These are phyloP conservation scores for Zea luxurians DNA, from an alignment of 176 grass and related monocot species.

Conservation along the genomic window DNA sequence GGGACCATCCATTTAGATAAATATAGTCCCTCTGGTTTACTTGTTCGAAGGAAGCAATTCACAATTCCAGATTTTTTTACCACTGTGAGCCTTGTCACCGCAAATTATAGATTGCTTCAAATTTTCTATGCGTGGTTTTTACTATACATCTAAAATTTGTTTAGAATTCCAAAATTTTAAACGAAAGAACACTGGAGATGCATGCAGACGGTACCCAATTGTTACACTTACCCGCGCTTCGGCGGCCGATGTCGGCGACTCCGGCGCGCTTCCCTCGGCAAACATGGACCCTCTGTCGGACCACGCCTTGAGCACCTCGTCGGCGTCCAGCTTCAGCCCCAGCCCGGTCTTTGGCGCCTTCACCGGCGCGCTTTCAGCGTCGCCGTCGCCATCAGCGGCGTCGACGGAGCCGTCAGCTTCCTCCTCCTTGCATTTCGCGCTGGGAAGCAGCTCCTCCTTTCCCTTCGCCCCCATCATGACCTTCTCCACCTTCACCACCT, in stretches of 20 bases:
- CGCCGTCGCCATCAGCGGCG: conserved; percentile 30
- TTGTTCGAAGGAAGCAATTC: conserved; percentile 8
- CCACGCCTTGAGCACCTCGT: conserved; percentile 77
- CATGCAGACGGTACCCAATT: neutral
- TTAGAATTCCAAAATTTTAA: neutral
- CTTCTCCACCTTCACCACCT: conserved; percentile 40
- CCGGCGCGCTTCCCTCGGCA: conserved; percentile 49
- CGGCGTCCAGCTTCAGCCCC: conserved; percentile 81
- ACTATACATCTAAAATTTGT: neutral
- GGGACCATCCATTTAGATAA: conserved; percentile 42
- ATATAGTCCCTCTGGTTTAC: conserved; percentile 25
- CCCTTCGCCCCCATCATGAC: conserved; percentile 40
- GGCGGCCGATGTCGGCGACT: conserved; percentile 56
- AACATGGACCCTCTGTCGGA: conserved; percentile 71
- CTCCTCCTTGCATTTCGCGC: conserved; percentile 33
- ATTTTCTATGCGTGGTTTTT: neutral
- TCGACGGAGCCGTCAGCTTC: conserved; percentile 33
- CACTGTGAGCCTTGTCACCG: neutral
- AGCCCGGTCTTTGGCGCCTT: conserved; percentile 52
- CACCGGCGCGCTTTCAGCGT: conserved; percentile 27
- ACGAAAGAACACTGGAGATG: neutral
- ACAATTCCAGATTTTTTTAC: neutral
- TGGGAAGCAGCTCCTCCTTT: conserved; percentile 21
- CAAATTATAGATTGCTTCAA: neutral
- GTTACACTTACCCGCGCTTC: conserved; percentile 61